Evolutionary conservation across 805 yeast genomes (phyloP), one percentile per base, ranked within the genome.

Genomic region (Trichomonascus vanleenenianus): DNA sequence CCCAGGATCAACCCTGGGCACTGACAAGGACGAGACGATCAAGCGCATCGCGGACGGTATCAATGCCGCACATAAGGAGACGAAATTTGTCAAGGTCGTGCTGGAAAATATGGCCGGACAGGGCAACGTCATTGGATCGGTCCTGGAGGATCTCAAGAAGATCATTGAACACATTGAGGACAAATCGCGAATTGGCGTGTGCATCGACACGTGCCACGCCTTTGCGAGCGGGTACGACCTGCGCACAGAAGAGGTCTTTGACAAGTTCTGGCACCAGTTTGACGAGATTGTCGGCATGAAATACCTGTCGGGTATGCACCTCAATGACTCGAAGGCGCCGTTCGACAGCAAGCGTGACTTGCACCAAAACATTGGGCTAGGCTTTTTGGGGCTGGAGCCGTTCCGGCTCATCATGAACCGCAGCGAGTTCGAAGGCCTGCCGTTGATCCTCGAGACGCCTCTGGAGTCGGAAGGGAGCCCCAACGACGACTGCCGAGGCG

Each of bases 21-120:
- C 83, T 20, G 85, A 83, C 58, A 85, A 82, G 57, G 59, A 63
- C 3, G 75, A 69, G 15, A 87, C 94, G 1, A 64, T 89, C 33
- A 66, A 65, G 43, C 76, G 79, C 47, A 68, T 93, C 52, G 97
- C 97, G 0, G 70, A 71, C 19, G 83, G 83, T 54, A 81, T 93
- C 51, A 91, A 93, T 62, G 72, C 66, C 40, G 97, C 95, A 3
- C 81, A 85, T 41, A 64, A 65, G 20, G 79, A 78, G 46, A 93
- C 98, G 0, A 56, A 66, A 5, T 82, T 78, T 59, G 97, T 93
- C 30, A 89, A 83, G 57, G 80, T 93, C 38, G 94, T 93, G 10
- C 72, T 93, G 48, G 98, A 93, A 59, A 93, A 91, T 59, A 93
- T 93, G 98, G 96, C 98, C 1, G 98, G 98, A 8, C 94, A 87